A percentile compares a stretch with the other conserved stretches of the same genome.
These are phyloP conservation scores for Nasturtium officinale DNA, from an alignment of 345 rosid species.

Conservation along the genomic window DNA sequence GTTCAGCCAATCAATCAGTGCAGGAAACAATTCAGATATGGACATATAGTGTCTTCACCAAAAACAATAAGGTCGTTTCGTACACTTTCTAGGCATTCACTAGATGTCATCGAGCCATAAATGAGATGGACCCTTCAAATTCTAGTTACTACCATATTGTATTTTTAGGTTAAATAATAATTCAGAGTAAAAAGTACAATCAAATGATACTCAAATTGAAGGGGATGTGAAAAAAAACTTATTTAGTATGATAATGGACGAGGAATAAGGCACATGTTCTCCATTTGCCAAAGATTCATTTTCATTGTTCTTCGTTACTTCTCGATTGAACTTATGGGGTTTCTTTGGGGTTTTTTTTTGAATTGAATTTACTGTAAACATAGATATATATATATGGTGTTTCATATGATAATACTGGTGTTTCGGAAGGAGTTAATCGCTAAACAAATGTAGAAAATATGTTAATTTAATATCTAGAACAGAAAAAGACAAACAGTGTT, in stretches of 20 bases:
- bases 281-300: constrained; percentile 30
- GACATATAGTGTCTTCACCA: constrained; percentile 24
- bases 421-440: not conserved
- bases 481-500: too few species aligned
- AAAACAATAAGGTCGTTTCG: constrained; percentile 34
- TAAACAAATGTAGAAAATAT: not conserved
- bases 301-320: constrained; percentile 5
- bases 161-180: not conserved
- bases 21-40: constrained; percentile 14
- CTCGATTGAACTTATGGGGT: constrained; percentile 6
- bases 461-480: too few species aligned
- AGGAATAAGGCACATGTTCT: constrained; percentile 30
- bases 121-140: constrained; percentile 27
- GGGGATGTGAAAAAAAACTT: not conserved
- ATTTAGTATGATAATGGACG: constrained; percentile 9
- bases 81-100: constrained; percentile 25
- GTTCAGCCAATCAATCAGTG: constrained; percentile 27
- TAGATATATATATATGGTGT: not conserved
- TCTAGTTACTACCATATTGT: constrained; percentile 29
- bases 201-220: too few species aligned
- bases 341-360: not conserved
- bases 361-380: not conserved
- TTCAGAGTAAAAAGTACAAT: not conserved
- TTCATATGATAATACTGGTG: constrained; percentile 1
- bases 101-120: constrained; percentile 32